Evolutionary conservation across 306 rosid species (phyloP), one percentile per base, ranked within the genome.

Genomic region (Nissolia schottii): DNA sequence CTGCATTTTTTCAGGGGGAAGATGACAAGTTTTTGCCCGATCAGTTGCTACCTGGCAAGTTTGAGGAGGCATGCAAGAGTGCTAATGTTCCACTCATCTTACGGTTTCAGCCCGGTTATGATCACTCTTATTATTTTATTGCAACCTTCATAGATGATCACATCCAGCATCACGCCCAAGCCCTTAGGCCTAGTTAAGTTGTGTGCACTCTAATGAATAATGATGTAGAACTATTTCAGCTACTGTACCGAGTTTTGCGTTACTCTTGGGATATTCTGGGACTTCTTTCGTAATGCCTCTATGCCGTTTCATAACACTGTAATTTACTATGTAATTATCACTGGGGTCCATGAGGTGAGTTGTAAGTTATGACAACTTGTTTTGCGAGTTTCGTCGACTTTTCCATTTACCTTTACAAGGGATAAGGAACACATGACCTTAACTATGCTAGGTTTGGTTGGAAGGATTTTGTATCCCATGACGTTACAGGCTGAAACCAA

Each of bases 71-170:
- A 10, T 89, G 98, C 91, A 83, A 32, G 77, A 85, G 65, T 40
- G 88, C 73, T 14, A 82, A 87, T 34, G 92, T 79, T 77, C 95
- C 97, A 3, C 85, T 94, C 35, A 78, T 75, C 43, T 45, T 94
- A 66, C 80, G 97, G 49, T 58, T 82, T 66, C 98, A 94, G 55
- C 90, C 94, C 8, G 94, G 96, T 29, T 94, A 94, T 67, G 92
- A 91, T 76, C 98, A 94, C 84, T 85, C 92, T 9, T 93, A 86
- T 83, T 83, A 40, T 79, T 94, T 94, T 49, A 77, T 91, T 58
- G 78, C 98, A 76, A 83, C 98, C 76, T 91, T 93, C 89, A 85
- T 93, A 15, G 97, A 91, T 10, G 98, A 93, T 83, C 98, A 91
- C 86, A 89, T 94, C 75, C 79, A 48, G 19, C 97, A 91, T 87